Conservation (phyloP, 495 filamentous ascomycete genomes). For the Aspergillus nidulans region DNA sequence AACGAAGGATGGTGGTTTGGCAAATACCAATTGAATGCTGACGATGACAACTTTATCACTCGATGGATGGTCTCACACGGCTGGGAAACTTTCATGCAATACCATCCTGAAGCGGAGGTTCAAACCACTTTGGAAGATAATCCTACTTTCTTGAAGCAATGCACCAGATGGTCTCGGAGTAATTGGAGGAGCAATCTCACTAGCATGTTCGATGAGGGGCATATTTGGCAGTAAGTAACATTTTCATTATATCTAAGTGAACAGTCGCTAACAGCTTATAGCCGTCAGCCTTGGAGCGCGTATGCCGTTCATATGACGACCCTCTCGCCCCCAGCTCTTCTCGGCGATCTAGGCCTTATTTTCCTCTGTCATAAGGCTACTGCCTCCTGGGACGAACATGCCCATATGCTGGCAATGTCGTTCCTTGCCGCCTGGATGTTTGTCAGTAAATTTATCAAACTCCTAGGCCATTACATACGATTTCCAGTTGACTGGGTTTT, state of each 20-base stretch:
- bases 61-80: constrained; percentile 72
- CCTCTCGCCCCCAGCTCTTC: constrained; percentile 63
- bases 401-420: constrained; percentile 42
- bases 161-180: constrained; percentile 74
- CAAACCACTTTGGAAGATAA: constrained; percentile 74
- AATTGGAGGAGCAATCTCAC: constrained; percentile 81
- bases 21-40: constrained; percentile 69
- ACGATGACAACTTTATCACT: constrained; percentile 83
- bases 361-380: constrained; percentile 47
- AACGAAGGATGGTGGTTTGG: constrained; percentile 66
- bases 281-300: constrained; percentile 68
- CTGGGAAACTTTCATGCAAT: constrained; percentile 76
- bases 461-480: constrained; percentile 66
- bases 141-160: constrained; percentile 70
- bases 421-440: constrained; percentile 58
- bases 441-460: constrained; percentile 72
- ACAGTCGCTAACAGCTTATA: constrained; percentile 25
- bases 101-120: constrained; percentile 67
- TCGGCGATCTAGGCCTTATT: constrained; percentile 60
- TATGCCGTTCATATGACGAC: constrained; percentile 74
- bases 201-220: constrained; percentile 64
- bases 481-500: constrained; percentile 65
- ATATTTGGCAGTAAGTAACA: constrained; percentile 62
- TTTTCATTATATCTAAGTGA: too few relatives aligned
- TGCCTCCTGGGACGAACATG: constrained; percentile 35